Base-by-base conservation (phyloP, 345 rosid species). In the Hevea brasiliensis region DNA sequence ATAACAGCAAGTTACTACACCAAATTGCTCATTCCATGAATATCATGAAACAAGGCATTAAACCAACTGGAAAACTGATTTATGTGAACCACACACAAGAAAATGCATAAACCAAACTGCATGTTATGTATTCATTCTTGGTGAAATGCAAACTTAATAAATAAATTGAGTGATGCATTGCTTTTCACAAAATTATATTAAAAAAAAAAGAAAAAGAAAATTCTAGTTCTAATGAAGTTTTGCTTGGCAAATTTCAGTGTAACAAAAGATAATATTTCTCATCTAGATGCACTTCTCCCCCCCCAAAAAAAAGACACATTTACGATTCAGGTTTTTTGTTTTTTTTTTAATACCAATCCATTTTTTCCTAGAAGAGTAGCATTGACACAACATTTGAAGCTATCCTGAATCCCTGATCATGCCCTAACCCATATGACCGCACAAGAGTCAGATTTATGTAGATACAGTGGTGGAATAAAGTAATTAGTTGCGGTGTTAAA, bases 1-100 rank as follows among this genome's bases (percentile, higher is more conserved):
- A 71, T 70, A 73, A 69, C 50, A 59, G 42, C 57, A 48, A 65
- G 21, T 68, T 10, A 50, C 29, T 44, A 64, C 15, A 37, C 41
- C 57, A 67, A 63, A 74, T 32, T 65, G 65, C 60, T 15, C 24
- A 15, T 11, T 41, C 57, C 69, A 50, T 27, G 47, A 72, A 17
- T 8, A 23, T 4, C 13, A 68, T 32, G 17, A 40, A 40, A 23
- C 41, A 20, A 20, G 47, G 35, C 40, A 65, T 48, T 66, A 67
- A 45, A 73, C 51, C 13, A 68, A 67, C 54, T 11, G 18, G 47
- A 37, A 18, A 42, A 29, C 58, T 50, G 47, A 56, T 59, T 41
- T 0, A 15, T 18, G 29, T 14, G 26, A 40, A 56, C 51, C 23
- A 18, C 21, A 44, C 57, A 40, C 56, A 23, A 7, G 12, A 21